A percentile compares a stretch with the other conserved stretches of the same genome.
Evolutionary conservation across 75 land plant genomes (phyloP).

Genomic region (Selaginella moellendorffii): DNA sequence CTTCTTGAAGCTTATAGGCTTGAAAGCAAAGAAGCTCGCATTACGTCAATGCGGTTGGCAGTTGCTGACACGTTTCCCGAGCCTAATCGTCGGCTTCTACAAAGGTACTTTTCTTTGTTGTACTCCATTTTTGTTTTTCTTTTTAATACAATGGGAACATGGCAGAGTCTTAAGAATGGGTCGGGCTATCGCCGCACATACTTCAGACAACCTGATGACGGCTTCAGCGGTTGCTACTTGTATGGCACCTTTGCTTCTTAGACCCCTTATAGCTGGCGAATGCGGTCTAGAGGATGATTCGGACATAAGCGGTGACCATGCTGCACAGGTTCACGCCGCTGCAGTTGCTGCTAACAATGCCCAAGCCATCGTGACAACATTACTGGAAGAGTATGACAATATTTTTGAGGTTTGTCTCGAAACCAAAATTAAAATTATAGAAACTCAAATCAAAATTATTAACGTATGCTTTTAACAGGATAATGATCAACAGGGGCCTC

Average conservation of each 20-base stretch:
- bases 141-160: background rate
- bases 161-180: conserved; percentile 88
- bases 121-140: background rate
- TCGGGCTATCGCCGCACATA: conserved; percentile 64
- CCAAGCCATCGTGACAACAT: conserved; percentile 69
- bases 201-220: conserved; percentile 80
- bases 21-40: conserved; percentile 38
- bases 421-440: too few relatives aligned
- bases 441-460: too few relatives aligned
- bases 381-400: conserved; percentile 75
- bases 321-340: conserved; percentile 87
- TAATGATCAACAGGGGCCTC: conserved; percentile 45
- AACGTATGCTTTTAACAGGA: conserved; percentile 36
- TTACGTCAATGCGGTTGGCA: conserved; percentile 70
- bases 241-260: conserved; percentile 93
- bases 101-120: conserved; percentile 40
- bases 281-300: conserved; percentile 88
- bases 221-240: conserved; percentile 96
- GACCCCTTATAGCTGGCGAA: conserved; percentile 95
- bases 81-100: conserved; percentile 85
- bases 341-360: conserved; percentile 99
- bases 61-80: conserved; percentile 92
- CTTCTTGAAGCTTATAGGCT: conserved; percentile 75
- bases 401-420: conserved; percentile 81
- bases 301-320: conserved; percentile 75